Evolutionary conservation across 495 filamentous ascomycete genomes (phyloP), one percentile per base, ranked within the genome.

Genomic region (Copromyces sp.): DNA sequence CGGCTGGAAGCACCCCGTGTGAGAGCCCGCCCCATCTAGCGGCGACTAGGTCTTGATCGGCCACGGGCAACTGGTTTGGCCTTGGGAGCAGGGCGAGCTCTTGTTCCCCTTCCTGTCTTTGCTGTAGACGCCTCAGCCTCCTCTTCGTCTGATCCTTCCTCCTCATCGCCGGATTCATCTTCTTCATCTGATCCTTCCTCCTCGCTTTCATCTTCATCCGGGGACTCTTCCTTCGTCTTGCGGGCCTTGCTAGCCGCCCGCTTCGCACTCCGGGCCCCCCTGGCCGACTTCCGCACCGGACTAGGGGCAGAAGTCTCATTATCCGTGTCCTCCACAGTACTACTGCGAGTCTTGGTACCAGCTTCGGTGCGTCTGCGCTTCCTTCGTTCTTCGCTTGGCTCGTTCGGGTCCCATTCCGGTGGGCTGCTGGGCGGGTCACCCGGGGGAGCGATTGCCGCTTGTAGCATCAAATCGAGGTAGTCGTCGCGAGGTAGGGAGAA

Each of bases 401-500:
- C 75, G 69, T 78, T 80, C 78, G 69, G 83, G 77, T 80, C 89
- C 85, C 74, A 84, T 68, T 81, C 83, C 20, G 85, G 83, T 14
- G 88, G 87, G 69, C 91, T 89, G 59, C 85, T 84, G 2, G 83
- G 82, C 77, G 80, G 88, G 78, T 78, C 86, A 78, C 83, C 90
- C 0, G 84, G 84, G 73, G 84, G 83, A 2, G 89, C 90, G 8
- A 91, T 81, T 20, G 91, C 83, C 69, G 87, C 86, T 72, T 86
- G 86, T 80, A 92, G 90, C 83, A 93, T 95, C 74, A 91, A 74
- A 1, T 93, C 90, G 70, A 87, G 89, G 77, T 90, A 98, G 61
- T 95, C 91, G 17, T 91, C 89, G 39, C 87, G 83, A 0, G 93
- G 93, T n/a, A 98, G 87, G 68, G 85, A 82, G 74, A 97, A 98